Conservation (phyloP, 2,329 filamentous ascomycete genomes). For the Periconia sp. region DNA sequence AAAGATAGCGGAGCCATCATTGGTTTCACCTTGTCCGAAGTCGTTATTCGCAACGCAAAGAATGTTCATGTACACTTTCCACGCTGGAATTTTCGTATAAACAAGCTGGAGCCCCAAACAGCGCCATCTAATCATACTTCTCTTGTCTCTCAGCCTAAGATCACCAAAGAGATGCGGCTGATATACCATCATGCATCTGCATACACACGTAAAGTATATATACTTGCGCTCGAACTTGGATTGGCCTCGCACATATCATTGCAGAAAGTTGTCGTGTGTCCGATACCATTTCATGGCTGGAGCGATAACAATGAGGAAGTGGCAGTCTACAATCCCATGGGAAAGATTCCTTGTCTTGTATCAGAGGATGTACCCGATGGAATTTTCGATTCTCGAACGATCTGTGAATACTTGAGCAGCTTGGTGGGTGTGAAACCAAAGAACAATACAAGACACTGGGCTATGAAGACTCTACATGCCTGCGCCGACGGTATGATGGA, state of each 20-base stretch:
- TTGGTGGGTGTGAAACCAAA: slow-evolving; percentile 14
- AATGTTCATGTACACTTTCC: slow-evolving; percentile 46
- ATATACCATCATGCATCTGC: slow-evolving; percentile 39
- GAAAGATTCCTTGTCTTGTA: slow-evolving; percentile 37
- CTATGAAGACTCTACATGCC: slow-evolving; percentile 29
- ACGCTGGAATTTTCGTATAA: slow-evolving; percentile 45
- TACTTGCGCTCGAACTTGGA: slow-evolving; percentile 33
- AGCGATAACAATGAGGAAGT: slow-evolving; percentile 38
- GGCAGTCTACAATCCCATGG: slow-evolving; percentile 33
- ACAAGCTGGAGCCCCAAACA: slow-evolving; percentile 8
- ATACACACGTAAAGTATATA: slow-evolving; percentile 36
- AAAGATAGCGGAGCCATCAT: slow-evolving; percentile 36
- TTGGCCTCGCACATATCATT: slow-evolving; percentile 30
- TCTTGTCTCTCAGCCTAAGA: not conserved
- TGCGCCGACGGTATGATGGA: slow-evolving; percentile 39
- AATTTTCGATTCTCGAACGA: slow-evolving; percentile 36
- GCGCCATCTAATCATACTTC: not conserved
- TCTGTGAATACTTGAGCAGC: slow-evolving; percentile 33
- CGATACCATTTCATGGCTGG: slow-evolving; percentile 33
- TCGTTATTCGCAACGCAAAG: slow-evolving; percentile 32
- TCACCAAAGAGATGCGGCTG: slow-evolving; percentile 28
- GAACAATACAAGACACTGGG: slow-evolving; percentile 26
- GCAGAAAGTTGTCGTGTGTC: slow-evolving; percentile 38
- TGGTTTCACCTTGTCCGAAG: slow-evolving; percentile 33
- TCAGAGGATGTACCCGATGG: slow-evolving; percentile 30